Evolutionary conservation across 306 rosid species (phyloP).

Genomic region (Acmispon strigosus): DNA sequence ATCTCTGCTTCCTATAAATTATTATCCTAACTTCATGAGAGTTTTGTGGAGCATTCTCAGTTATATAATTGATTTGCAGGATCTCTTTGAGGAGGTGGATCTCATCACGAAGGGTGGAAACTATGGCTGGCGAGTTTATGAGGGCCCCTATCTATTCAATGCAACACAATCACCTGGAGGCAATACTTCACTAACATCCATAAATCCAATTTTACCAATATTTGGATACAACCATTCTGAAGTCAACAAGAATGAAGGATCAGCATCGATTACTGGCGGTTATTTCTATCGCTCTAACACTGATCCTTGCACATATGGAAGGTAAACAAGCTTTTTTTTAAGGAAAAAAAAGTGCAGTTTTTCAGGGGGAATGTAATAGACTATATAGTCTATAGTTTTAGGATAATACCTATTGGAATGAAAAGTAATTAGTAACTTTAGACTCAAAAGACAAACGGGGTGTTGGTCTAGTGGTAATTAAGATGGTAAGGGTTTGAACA

Average conservation of each 20-base stretch:
- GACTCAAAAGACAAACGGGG: no score
- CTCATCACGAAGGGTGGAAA: constrained; percentile 84
- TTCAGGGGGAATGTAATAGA: no score
- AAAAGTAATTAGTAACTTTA: no score
- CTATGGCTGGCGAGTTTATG: constrained; percentile 84
- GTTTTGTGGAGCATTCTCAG: neutral
- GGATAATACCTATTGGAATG: no score
- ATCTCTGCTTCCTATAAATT: neutral
- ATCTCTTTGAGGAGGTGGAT: constrained; percentile 76
- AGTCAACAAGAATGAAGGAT: constrained; percentile 56
- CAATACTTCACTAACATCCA: constrained; percentile 43
- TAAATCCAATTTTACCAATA: constrained; percentile 54
- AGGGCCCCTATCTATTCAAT: constrained; percentile 51
- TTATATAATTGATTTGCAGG: constrained; percentile 36
- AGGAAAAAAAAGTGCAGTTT: no score
- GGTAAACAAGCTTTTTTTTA: constrained; percentile 29
- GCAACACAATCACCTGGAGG: constrained; percentile 41
- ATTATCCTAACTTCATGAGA: neutral
- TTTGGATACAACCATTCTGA: constrained; percentile 71
- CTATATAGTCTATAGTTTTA: no score
- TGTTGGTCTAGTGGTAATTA: no score
- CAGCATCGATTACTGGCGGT: constrained; percentile 86
- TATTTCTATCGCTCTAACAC: constrained; percentile 70
- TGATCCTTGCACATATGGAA: constrained; percentile 88
- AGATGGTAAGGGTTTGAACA: no score